phyloP scores from a whole-genome alignment of 164 flowering plant species.

The Taxillus chinensis region DNA sequence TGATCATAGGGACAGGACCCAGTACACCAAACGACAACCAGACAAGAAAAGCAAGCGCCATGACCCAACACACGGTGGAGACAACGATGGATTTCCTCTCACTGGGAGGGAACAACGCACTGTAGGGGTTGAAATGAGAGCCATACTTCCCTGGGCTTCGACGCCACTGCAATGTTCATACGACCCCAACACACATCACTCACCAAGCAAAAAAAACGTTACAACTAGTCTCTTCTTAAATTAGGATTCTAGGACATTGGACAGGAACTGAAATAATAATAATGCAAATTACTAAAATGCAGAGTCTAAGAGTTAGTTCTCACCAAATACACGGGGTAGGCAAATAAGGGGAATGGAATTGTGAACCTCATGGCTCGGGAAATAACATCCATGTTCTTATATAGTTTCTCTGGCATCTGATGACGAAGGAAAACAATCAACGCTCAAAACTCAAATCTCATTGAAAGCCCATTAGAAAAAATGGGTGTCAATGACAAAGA shows the following conservation, averaged over 20 bases:
- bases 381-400: neutral
- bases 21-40: neutral
- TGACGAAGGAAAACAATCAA: neutral
- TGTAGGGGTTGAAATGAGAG: slow-evolving; percentile 4
- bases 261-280: too few species aligned
- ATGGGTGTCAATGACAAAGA: neutral
- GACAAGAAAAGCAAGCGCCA: neutral
- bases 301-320: neutral
- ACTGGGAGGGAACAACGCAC: neutral
- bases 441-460: too few species aligned
- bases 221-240: too few species aligned
- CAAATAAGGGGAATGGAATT: neutral
- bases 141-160: neutral
- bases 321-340: neutral
- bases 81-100: neutral
- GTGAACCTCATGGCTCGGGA: neutral
- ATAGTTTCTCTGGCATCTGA: neutral
- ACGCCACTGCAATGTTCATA: neutral
- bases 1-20: slow-evolving; percentile 1
- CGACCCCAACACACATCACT: too few species aligned
- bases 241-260: too few species aligned
- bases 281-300: too few species aligned
- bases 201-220: too few species aligned
- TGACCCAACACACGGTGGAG: neutral
- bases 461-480: too few species aligned